Conservation (phyloP, 2,329 filamentous ascomycete species). For the Periconia digitata region DNA sequence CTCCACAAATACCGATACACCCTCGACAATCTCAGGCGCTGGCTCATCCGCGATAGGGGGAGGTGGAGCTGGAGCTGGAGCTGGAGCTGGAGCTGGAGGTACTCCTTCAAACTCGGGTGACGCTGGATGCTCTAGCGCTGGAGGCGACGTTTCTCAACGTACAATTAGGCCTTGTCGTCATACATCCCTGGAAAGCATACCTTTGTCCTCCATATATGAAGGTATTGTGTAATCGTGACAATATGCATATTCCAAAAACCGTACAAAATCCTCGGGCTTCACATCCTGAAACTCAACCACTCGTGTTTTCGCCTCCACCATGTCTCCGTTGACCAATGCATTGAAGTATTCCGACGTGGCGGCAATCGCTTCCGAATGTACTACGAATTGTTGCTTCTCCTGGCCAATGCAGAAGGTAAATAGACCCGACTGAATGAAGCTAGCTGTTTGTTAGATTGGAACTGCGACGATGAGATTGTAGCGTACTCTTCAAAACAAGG, state of each 20-base stretch:
- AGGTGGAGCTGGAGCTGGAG: too few species aligned
- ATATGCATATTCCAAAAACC: constrained; percentile 30
- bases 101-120: too few species aligned
- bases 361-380: constrained; percentile 24
- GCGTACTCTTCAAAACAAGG: too few species aligned
- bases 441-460: constrained; percentile 1
- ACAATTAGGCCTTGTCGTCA: too few species aligned
- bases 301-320: constrained; percentile 18
- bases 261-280: constrained; percentile 22
- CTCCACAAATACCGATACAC: too few species aligned
- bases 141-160: too few species aligned
- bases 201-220: not conserved
- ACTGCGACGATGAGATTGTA: not conserved
- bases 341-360: constrained; percentile 18
- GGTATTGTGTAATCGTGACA: constrained; percentile 23
- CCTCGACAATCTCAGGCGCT: too few species aligned
- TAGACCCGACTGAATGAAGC: constrained; percentile 19
- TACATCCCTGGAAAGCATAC: not conserved
- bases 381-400: constrained; percentile 14
- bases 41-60: too few species aligned
- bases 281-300: constrained; percentile 19
- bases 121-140: too few species aligned
- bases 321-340: constrained; percentile 21
- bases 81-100: too few species aligned
- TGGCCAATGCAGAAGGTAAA: constrained; percentile 28